Base-by-base conservation (phyloP, 2,329 filamentous ascomycete species). In the Rasamsonia emersonii region DNA sequence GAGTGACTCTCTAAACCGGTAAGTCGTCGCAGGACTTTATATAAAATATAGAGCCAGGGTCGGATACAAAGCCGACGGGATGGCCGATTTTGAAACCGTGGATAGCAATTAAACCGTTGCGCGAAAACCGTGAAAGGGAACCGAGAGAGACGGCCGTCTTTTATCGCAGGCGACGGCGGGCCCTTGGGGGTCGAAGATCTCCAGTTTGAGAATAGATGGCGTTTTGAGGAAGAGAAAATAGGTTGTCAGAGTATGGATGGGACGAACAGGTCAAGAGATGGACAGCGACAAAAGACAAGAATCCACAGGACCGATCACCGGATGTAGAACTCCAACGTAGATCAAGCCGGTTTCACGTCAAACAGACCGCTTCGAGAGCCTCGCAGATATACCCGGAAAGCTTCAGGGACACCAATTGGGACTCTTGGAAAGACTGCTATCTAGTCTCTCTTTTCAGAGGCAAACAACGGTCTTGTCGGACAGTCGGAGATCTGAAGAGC, bases 41-140 rank as follows among this genome's bases (percentile, higher is more conserved):
- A 16, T 11, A 11, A 16, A 11, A 24, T 18, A 4, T 18, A 14
- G 21, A 24, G 17, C 31, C 33, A 29, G 35, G 30, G 37, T 31
- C 31, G 36, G 28, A 39, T 33, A 37, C 21, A 33, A 35, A 31
- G 38, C 32, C 13, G 25, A 24, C 21, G 33, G 29, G 32, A 28
- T 32, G 29, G 37, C 35, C 25, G 23, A 36, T 33, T 46, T 42
- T 33, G 32, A 37, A 49, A 42, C 40, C 44, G 44, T 37, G 41
- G 24, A 33, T 38, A 32, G 36, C 40, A 40, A 47, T 44, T 41
- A 47, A 43, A 54, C 51, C 51, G 50, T 49, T 49, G 40, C 42
- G 49, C 47, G 44, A 44, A 35, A 46, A 53, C 51, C 51, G 49
- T 46, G 24, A 47, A 51, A 44, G 48, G 43, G 44, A 47, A 42